phyloP scores from a whole-genome alignment of 2,329 filamentous ascomycete species.

The Penicillium sp. region DNA sequence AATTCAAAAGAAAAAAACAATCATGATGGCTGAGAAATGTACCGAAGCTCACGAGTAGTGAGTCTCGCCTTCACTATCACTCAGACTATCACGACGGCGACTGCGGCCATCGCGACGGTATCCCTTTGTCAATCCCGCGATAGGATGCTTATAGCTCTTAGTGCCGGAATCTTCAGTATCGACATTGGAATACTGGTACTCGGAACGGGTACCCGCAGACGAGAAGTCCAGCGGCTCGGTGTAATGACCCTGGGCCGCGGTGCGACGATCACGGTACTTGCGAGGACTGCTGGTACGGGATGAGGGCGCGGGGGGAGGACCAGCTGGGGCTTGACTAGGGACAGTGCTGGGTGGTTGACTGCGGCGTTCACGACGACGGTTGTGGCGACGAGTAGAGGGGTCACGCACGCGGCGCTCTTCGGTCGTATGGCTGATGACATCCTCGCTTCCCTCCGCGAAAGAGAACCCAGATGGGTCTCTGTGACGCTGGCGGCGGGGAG shows the following conservation, averaged over 20 bases:
- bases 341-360: conserved; percentile 11
- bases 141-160: conserved; percentile 59
- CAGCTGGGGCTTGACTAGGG: background rate
- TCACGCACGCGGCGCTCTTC: conserved; percentile 38
- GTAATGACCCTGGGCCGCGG: conserved; percentile 41
- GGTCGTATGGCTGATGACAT: conserved; percentile 39
- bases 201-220: conserved; percentile 38
- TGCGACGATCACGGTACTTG: conserved; percentile 36
- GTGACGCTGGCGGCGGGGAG: conserved; percentile 23
- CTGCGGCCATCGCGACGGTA: conserved; percentile 44
- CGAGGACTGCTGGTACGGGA: conserved; percentile 40
- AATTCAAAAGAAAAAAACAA: background rate
- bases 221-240: conserved; percentile 48
- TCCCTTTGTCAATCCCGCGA: conserved; percentile 55
- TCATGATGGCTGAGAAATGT: background rate
- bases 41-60: conserved; percentile 25
- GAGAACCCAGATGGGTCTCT: conserved; percentile 46
- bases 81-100: conserved; percentile 54
- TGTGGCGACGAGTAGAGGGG: conserved; percentile 31
- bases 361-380: conserved; percentile 34
- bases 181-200: conserved; percentile 45
- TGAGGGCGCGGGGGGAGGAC: conserved; percentile 26
- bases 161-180: conserved; percentile 50
- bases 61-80: conserved; percentile 53
- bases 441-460: conserved; percentile 53